phyloP scores from a whole-genome alignment of 1,284 basidiomycete genomes.

The Sporisorium scitamineum region DNA sequence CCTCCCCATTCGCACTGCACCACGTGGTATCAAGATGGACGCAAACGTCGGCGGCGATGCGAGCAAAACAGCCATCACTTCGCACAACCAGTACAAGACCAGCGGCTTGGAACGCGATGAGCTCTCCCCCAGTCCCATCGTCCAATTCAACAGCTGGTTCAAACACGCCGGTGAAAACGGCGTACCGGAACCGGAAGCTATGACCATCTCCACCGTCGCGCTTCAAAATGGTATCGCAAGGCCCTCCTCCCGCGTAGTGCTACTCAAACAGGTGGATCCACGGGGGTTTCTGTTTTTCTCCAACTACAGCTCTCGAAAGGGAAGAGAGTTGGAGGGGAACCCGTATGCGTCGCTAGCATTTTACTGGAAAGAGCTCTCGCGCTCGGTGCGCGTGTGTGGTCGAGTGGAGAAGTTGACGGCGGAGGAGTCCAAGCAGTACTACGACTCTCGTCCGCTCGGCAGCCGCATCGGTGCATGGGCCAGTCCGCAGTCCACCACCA shows the following conservation, averaged over 20 bases:
- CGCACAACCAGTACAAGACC: constrained; percentile 66
- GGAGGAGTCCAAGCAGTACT: constrained; percentile 86
- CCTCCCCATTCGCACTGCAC: background rate
- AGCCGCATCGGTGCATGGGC: constrained; percentile 92
- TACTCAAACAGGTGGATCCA: constrained; percentile 82
- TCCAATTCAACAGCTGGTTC: constrained; percentile 66
- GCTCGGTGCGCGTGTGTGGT: constrained; percentile 87
- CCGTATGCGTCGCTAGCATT: constrained; percentile 82
- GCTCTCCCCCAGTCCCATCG: constrained; percentile 55
- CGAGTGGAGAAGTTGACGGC: constrained; percentile 80
- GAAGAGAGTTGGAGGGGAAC: constrained; percentile 78
- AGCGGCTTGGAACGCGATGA: constrained; percentile 49
- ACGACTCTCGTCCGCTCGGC: constrained; percentile 82
- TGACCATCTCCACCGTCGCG: constrained; percentile 63
- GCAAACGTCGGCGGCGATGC: constrained; percentile 15
- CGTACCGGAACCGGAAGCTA: constrained; percentile 66
- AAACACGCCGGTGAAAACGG: constrained; percentile 49
- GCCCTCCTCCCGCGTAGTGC: constrained; percentile 88
- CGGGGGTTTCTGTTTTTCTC: constrained; percentile 91
- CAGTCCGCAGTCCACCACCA: constrained; percentile 83
- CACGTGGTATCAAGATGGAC: constrained; percentile 23
- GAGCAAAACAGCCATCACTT: constrained; percentile 46
- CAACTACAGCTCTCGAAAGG: constrained; percentile 94
- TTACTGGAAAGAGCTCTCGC: constrained; percentile 89
- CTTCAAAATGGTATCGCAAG: constrained; percentile 29